Conservation (phyloP, 768 basidiomycete species). For the Boletus sensibilis region DNA sequence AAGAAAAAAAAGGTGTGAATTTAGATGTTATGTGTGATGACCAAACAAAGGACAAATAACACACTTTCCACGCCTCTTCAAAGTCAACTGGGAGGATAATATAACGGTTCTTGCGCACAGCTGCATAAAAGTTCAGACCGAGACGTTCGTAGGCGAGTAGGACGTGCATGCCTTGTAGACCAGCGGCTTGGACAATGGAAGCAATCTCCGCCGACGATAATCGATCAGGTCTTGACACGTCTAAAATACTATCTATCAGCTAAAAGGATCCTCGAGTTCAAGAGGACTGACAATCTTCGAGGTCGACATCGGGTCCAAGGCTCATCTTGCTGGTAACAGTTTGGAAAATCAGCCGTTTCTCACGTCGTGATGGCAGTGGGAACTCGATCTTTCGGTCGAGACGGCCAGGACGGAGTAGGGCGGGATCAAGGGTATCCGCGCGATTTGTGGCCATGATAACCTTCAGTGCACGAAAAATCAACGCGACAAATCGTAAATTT, state of each 20-base stretch:
- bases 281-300: conserved; percentile 85
- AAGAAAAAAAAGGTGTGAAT: conserved; percentile 33
- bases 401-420: conserved; percentile 94
- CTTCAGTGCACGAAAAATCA: conserved; percentile 38
- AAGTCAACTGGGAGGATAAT: conserved; percentile 96
- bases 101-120: conserved; percentile 97
- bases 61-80: conserved; percentile 98
- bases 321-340: conserved; percentile 98
- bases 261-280: conserved; percentile 6
- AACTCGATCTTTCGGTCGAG: conserved; percentile 99
- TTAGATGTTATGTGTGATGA: conserved; percentile 31
- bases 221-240: conserved; percentile 94
- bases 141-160: neutral
- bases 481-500: neutral
- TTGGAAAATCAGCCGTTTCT: conserved; percentile 97
- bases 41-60: conserved; percentile 59
- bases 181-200: conserved; percentile 94
- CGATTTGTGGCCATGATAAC: conserved; percentile 99
- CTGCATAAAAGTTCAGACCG: conserved; percentile 31
- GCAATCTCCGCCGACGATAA: conserved; percentile 95
- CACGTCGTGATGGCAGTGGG: conserved; percentile 89
- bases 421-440: conserved; percentile 96
- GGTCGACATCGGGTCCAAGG: conserved; percentile 92
- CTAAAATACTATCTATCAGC: conserved; percentile 41
- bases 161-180: conserved; percentile 73